Base-by-base conservation (phyloP, 768 basidiomycete species). In the Lentinula boryana region DNA sequence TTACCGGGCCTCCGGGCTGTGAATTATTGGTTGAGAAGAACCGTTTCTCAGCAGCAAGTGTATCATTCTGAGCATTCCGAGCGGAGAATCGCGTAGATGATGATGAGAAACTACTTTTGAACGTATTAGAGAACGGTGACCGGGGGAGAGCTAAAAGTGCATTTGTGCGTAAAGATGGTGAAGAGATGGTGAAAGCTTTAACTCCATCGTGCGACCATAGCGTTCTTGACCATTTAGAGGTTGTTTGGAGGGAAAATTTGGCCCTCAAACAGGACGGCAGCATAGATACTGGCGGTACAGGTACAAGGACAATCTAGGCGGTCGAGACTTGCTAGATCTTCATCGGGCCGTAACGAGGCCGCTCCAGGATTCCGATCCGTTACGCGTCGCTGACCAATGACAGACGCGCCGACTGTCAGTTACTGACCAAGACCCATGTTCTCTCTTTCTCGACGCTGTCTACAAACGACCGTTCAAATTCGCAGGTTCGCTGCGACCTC, bases 401-500 rank as follows among this genome's bases (percentile, higher is more conserved):
- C 15, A 21, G 48, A 41, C 46, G 49, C 18, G 44, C 35, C 16
- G n/a, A 48, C 60, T 56, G 32, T 57, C 59, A 60, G 10, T 46
- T 12, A 55, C 49, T 41, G 31, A 35, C 18, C 57, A 43, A 32
- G 36, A 23, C 44, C 72, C 74, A 73, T 69, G 75, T 68, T 68
- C 71, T 64, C 68, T 62, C 64, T 73, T 55, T 65, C 72, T 41
- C 77, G 78, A 64, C 74, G 74, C 64, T 67, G 77, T 53, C 58
- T 71, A 16, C 64, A 72, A 50, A 57, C 66, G 15, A 64, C 66
- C 32, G 48, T 65, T 52, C 57, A 63, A 13, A 55, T 67, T 44
- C 73, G 76, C 13, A 59, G 68, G 31, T 72, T 78, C 55, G 52
- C 68, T 15, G 65, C 68, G 16, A 65, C 65, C 8, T 36, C 68